Percentiles rank a stretch among this genome's conserved stretches.
These are phyloP conservation scores for Zygoascus hellenicus DNA, from an alignment of 1,139 yeast species.

Conservation along the genomic window DNA sequence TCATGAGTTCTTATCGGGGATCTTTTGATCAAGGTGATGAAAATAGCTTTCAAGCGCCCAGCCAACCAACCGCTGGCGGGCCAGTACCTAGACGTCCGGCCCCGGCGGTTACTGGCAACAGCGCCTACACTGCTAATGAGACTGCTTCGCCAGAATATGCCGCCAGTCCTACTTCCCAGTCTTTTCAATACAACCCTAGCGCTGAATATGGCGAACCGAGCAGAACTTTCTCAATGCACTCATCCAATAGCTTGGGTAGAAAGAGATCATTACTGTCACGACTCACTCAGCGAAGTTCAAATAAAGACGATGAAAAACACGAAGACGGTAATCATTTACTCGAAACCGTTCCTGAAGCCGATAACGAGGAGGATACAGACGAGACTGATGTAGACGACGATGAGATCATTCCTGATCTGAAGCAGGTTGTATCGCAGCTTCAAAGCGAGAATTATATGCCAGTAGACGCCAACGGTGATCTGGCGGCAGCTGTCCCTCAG, in stretches of 20 bases:
- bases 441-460: conserved; percentile 17
- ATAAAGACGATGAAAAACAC: not conserved
- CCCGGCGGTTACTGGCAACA: not conserved
- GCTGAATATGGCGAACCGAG: not conserved
- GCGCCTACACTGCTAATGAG: not conserved
- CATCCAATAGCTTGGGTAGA: not conserved
- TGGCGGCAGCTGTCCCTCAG: conserved; percentile 1
- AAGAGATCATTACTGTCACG: not conserved
- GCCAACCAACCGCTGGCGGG: not conserved
- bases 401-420: conserved; percentile 27
- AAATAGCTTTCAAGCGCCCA: not conserved
- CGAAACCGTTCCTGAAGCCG: not conserved
- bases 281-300: not conserved
- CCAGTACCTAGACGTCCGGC: not conserved
- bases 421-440: conserved; percentile 26
- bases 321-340: not conserved
- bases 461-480: conserved; percentile 9
- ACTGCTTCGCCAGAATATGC: not conserved
- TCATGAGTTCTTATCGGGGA: conserved; percentile 32
- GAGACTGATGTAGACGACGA: conserved; percentile 13
- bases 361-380: conserved; percentile 6
- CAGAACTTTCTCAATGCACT: not conserved
- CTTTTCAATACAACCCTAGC: not conserved
- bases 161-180: not conserved
- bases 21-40: conserved; percentile 3